Evolutionary conservation across 345 rosid species (phyloP).

Genomic region (Moringa oleifera): DNA sequence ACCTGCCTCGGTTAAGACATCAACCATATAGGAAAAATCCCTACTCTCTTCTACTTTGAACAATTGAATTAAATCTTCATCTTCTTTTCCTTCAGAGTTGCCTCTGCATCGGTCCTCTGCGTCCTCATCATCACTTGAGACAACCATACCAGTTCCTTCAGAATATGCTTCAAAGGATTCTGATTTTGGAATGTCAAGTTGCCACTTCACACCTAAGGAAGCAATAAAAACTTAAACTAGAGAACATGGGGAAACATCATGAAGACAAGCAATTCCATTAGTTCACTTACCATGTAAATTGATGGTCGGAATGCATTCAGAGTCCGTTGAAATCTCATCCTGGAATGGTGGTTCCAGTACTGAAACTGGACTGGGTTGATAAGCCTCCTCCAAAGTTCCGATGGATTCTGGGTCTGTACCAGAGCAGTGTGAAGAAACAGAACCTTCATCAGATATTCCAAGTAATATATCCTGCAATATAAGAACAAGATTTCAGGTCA

Average conservation of each 20-base stretch:
- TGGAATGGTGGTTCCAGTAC: constrained; percentile 49
- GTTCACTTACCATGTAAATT: constrained; percentile 37
- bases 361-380: constrained; percentile 82
- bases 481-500: not conserved
- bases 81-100: constrained; percentile 21
- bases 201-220: constrained; percentile 31
- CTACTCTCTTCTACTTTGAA: constrained; percentile 38
- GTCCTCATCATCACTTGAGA: constrained; percentile 60
- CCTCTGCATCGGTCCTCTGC: constrained; percentile 21
- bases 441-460: constrained; percentile 32
- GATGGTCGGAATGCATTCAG: constrained; percentile 26
- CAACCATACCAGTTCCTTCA: constrained; percentile 47
- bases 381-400: constrained; percentile 41
- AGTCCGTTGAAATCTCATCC: constrained; percentile 24
- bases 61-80: constrained; percentile 18
- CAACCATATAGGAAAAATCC: constrained; percentile 61
- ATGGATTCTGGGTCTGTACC: constrained; percentile 41
- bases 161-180: constrained; percentile 45
- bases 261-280: not conserved
- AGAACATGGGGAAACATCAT: not conserved
- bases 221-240: not conserved
- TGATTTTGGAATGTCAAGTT: constrained; percentile 46
- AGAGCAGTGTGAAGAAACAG: constrained; percentile 34
- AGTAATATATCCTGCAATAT: constrained; percentile 23
- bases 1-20: constrained; percentile 59